Evolutionary conservation across 169 alveolate genomes (phyloP).

Genomic region (Plasmodium cynomolgi): DNA sequence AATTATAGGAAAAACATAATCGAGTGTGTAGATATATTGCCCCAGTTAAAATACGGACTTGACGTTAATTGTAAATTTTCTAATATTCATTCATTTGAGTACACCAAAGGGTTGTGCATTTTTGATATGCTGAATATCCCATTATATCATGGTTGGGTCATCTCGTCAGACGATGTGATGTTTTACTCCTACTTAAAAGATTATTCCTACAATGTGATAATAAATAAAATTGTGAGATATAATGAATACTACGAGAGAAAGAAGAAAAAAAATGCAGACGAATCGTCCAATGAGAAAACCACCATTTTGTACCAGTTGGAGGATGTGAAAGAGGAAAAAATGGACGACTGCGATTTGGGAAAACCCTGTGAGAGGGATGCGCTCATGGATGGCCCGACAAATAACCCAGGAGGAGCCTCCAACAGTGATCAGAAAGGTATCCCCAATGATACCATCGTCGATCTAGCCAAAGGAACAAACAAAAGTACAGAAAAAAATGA

Average conservation of each 20-base stretch:
- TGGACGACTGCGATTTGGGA: background rate
- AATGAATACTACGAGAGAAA: slow-evolving; percentile 74
- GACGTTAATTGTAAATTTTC: slow-evolving; percentile 77
- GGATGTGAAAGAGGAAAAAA: slow-evolving; percentile 22
- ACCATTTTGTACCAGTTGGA: background rate
- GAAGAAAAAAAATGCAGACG: slow-evolving; percentile 2
- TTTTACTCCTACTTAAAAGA: slow-evolving; percentile 74
- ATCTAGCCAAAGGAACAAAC: background rate
- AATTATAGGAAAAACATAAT: slow-evolving; percentile 70
- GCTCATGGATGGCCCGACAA: background rate
- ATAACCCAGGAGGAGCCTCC: background rate
- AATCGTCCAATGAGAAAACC: slow-evolving; percentile 5
- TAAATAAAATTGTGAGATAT: slow-evolving; percentile 68
- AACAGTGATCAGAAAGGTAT: background rate
- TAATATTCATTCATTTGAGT: slow-evolving; percentile 73
- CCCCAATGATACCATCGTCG: background rate
- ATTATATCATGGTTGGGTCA: slow-evolving; percentile 77
- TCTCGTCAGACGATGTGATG: slow-evolving; percentile 67
- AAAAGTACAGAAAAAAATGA: background rate
- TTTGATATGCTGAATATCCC: slow-evolving; percentile 77
- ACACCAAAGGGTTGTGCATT: slow-evolving; percentile 75
- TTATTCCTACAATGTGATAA: slow-evolving; percentile 71
- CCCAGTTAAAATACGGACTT: slow-evolving; percentile 76
- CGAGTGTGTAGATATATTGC: slow-evolving; percentile 75
- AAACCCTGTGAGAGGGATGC: background rate